Conservation (phyloP, 371 early-diverging fungal species). For the Sporodiniella umbellata region DNA sequence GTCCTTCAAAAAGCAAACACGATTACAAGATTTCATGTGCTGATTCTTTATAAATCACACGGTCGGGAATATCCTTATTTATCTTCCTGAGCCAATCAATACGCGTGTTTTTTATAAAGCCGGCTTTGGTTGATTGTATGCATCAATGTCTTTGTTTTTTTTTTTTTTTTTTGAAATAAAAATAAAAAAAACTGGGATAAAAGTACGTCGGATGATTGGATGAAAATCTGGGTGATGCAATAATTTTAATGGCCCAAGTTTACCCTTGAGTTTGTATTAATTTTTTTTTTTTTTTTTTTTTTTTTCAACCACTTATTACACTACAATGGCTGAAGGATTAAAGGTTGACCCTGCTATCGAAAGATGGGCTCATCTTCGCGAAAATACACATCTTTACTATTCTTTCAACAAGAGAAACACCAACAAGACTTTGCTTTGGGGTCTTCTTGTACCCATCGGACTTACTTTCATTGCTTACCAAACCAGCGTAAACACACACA, state of each 20-base stretch:
- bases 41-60: too few species aligned
- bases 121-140: too few species aligned
- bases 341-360: slow-evolving; percentile 62
- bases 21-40: too few species aligned
- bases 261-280: background rate
- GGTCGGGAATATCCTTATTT: too few species aligned
- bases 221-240: background rate
- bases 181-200: too few species aligned
- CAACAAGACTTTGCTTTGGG: slow-evolving; percentile 44
- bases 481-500: slow-evolving; percentile 36
- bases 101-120: too few species aligned
- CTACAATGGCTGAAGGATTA: slow-evolving; percentile 34
- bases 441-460: slow-evolving; percentile 52
- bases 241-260: background rate
- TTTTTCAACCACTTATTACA: slow-evolving; percentile 10
- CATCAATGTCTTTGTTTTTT: too few species aligned
- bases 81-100: too few species aligned
- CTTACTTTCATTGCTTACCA: slow-evolving; percentile 43
- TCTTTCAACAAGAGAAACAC: slow-evolving; percentile 51
- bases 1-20: too few species aligned
- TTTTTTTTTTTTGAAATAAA: too few species aligned
- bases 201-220: too few species aligned
- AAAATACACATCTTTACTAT: slow-evolving; percentile 57
- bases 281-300: slow-evolving; percentile 3
- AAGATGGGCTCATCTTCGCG: slow-evolving; percentile 65